Evolutionary conservation across 164 flowering plant genomes (phyloP).

Genomic region (Houttuynia cordata): DNA sequence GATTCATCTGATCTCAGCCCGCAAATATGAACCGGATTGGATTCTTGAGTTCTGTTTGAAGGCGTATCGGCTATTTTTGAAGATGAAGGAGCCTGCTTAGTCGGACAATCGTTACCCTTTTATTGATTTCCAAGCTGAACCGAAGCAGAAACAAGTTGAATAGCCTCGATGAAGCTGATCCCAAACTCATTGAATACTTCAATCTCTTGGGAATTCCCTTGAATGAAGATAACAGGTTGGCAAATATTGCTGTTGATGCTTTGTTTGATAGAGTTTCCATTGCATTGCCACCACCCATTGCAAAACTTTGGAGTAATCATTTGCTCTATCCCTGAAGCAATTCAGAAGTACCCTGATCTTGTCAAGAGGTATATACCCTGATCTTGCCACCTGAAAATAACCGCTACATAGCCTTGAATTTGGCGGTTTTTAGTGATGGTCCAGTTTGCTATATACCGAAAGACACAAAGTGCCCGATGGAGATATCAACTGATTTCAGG

Average conservation of each 20-base stretch:
- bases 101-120: constrained; percentile 70
- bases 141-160: constrained; percentile 65
- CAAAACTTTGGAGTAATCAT: constrained; percentile 54
- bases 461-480: constrained; percentile 80
- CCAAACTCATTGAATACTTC: constrained; percentile 64
- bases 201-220: constrained; percentile 61
- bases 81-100: constrained; percentile 81
- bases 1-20: constrained; percentile 47
- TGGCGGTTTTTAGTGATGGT: too few relatives aligned
- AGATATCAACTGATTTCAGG: constrained; percentile 78
- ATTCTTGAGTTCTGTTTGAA: constrained; percentile 75
- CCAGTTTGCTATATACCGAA: constrained; percentile 89
- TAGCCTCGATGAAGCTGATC: constrained; percentile 80
- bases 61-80: constrained; percentile 50
- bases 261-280: constrained; percentile 85
- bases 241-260: constrained; percentile 93
- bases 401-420: constrained; percentile 70
- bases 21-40: constrained; percentile 85
- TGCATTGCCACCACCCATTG: constrained; percentile 93
- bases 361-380: constrained; percentile 64
- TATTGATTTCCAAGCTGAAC: constrained; percentile 78
- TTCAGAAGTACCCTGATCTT: too few relatives aligned
- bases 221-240: constrained; percentile 68
- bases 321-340: constrained; percentile 95
- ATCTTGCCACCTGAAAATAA: constrained; percentile 79